A percentile compares a stretch with the other conserved stretches of the same genome.
Evolutionary conservation across 192 early-diverging fungal species (phyloP).

Genomic region (Coemansia sp.): DNA sequence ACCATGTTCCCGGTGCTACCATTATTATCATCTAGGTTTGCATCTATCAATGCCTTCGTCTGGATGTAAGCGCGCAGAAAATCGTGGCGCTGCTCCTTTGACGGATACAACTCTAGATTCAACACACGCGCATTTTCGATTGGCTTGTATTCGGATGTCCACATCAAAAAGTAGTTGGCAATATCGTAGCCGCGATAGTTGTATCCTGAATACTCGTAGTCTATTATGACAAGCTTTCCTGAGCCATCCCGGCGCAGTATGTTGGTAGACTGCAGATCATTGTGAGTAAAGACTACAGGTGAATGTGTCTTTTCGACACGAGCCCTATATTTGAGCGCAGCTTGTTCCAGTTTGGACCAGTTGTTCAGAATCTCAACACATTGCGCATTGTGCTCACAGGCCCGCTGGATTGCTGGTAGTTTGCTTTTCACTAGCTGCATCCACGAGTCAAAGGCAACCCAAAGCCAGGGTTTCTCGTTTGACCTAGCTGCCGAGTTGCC

Average conservation of each 20-base stretch:
- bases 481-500: not conserved
- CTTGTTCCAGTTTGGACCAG: slow-evolving; percentile 26
- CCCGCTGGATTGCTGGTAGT: slow-evolving; percentile 17
- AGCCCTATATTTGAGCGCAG: slow-evolving; percentile 53
- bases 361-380: slow-evolving; percentile 31
- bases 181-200: slow-evolving; percentile 79
- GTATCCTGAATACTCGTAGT: slow-evolving; percentile 81
- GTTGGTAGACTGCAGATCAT: slow-evolving; percentile 86
- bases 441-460: slow-evolving; percentile 69
- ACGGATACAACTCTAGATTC: slow-evolving; percentile 58
- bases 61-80: slow-evolving; percentile 72
- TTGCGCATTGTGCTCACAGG: slow-evolving; percentile 14
- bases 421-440: slow-evolving; percentile 38
- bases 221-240: slow-evolving; percentile 69
- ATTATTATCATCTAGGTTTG: slow-evolving; percentile 31
- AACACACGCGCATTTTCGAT: slow-evolving; percentile 47
- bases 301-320: slow-evolving; percentile 59
- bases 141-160: slow-evolving; percentile 78
- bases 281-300: slow-evolving; percentile 86
- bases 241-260: slow-evolving; percentile 64
- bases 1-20: not conserved
- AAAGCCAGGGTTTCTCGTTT: slow-evolving; percentile 60
- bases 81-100: slow-evolving; percentile 50
- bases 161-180: slow-evolving; percentile 83
- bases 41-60: slow-evolving; percentile 50